Percentiles rank a stretch among this genome's conserved stretches.
Conservation (phyloP, 441 rosid genomes). For the Eutrema salsugineum region DNA sequence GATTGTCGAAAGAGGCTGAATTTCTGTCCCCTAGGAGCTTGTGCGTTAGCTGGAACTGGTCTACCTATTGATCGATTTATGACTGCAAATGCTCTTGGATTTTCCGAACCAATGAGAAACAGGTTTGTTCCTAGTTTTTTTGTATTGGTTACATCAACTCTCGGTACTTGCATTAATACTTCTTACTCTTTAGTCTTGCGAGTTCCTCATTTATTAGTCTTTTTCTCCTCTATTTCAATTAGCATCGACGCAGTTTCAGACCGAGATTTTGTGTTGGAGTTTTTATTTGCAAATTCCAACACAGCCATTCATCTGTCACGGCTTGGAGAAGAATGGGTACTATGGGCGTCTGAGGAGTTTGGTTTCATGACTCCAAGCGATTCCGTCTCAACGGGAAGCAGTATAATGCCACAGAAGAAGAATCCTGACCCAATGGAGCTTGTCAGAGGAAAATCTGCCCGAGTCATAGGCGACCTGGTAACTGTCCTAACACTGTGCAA, state of each 20-base stretch:
- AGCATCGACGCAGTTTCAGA: slow-evolving; percentile 98
- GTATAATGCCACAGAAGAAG: slow-evolving; percentile 99
- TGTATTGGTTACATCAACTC: background rate
- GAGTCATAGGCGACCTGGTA: slow-evolving; percentile 80
- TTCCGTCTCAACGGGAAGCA: slow-evolving; percentile 91
- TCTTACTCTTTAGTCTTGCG: background rate
- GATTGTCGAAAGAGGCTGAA: slow-evolving; percentile 79
- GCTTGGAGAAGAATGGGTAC: slow-evolving; percentile 95
- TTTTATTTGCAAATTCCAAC: slow-evolving; percentile 72
- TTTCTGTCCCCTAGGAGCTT: slow-evolving; percentile 87
- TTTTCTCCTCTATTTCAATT: slow-evolving; percentile 26
- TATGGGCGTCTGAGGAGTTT: slow-evolving; percentile 98
- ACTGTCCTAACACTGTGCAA: slow-evolving; percentile 89
- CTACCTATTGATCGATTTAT: slow-evolving; percentile 83
- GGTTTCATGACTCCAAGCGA: slow-evolving; percentile 88
- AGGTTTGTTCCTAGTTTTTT: slow-evolving; percentile 43
- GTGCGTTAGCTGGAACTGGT: slow-evolving; percentile 97
- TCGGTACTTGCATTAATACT: background rate
- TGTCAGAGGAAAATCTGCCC: slow-evolving; percentile 89
- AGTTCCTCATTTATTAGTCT: background rate
- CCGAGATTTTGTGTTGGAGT: slow-evolving; percentile 86
- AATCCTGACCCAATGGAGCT: slow-evolving; percentile 99
- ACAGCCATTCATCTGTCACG: slow-evolving; percentile 85
- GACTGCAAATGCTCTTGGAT: slow-evolving; percentile 76
- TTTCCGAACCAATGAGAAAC: slow-evolving; percentile 86